Evolutionary conservation across 208 protist genomes (phyloP).

Genomic region (Entamoeba invadens): DNA sequence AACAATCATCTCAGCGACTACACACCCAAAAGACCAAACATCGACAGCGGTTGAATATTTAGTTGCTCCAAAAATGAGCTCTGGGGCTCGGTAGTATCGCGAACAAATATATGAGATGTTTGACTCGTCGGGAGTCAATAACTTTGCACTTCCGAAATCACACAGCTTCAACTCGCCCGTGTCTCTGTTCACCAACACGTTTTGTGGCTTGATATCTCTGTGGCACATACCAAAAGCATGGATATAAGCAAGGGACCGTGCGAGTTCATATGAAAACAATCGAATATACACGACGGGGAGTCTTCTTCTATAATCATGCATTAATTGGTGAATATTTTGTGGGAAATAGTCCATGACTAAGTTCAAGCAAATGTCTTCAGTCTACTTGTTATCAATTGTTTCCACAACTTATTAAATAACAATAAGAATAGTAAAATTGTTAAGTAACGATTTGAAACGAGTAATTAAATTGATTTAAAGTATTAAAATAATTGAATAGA

Average conservation of each 20-base stretch:
- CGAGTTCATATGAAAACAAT: slow-evolving; percentile 82
- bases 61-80: slow-evolving; percentile 40
- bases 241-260: slow-evolving; percentile 78
- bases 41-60: slow-evolving; percentile 39
- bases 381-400: slow-evolving; percentile 43
- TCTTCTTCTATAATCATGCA: slow-evolving; percentile 23
- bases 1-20: slow-evolving; percentile 40
- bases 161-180: slow-evolving; percentile 71
- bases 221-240: slow-evolving; percentile 72
- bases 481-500: no score
- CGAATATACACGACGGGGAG: slow-evolving; percentile 18
- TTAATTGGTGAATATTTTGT: slow-evolving; percentile 71
- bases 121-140: slow-evolving; percentile 7
- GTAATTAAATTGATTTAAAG: no score
- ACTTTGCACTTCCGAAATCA: slow-evolving; percentile 66
- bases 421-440: no score
- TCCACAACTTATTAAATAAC: no score
- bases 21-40: slow-evolving; percentile 44
- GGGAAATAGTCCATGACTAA: slow-evolving; percentile 94
- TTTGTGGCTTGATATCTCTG: slow-evolving; percentile 38
- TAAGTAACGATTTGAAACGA: no score
- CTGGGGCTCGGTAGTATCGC: slow-evolving; percentile 48
- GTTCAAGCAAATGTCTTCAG: slow-evolving; percentile 86
- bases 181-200: slow-evolving; percentile 54
- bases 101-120: slow-evolving; percentile 38